Base-by-base conservation (phyloP, 768 basidiomycete species). In the Bullera alba region DNA sequence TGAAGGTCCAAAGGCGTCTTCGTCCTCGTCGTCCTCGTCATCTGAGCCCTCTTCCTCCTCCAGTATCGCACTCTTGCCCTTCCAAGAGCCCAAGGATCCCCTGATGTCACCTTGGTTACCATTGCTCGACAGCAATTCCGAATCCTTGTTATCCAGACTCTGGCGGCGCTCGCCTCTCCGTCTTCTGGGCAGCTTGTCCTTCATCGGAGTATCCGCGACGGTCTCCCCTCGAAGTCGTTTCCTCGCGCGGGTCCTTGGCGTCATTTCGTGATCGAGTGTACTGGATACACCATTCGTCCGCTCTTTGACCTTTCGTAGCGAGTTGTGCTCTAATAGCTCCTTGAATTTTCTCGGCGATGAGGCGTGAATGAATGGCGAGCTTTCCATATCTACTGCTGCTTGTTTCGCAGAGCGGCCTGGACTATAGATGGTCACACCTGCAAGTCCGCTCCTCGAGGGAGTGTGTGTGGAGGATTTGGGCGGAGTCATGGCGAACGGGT, bases 171-270 rank as follows among this genome's bases (percentile, higher is more conserved):
- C 57, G 15, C 47, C 50, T 28, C 48, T 23, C 34, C 14, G 23
- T 19, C 51, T 30, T 42, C 56, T 46, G 27, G 47, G 36, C 8
- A 28, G 16, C 21, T 48, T 49, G 8, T 60, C 55, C 37, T 68
- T 68, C 2, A 56, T 32, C 23, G 66, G 66, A 4, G 66, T 68
- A 50, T 65, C 66, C 21, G 58, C 65, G 34, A 68, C 57, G 17
- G 38, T 27, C 35, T 68, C 66, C 7, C 66, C 66, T 26, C 50
- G 51, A 16, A 67, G 46, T 23, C 66, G 46, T 41, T 61, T 63
- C 25, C 66, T 44, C 14, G 66, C 66, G 43, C 55, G 49, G 4
- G 66, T 68, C 23, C 66, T 30, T 1, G 66, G 66, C 22, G 66
- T 68, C 14, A 62, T 57, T 19, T 42, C 57, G 7, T 7, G 28